Percentiles rank a stretch among this genome's conserved stretches.
phyloP scores from a whole-genome alignment of 2,329 filamentous ascomycete species.

The Helotiales sp. region DNA sequence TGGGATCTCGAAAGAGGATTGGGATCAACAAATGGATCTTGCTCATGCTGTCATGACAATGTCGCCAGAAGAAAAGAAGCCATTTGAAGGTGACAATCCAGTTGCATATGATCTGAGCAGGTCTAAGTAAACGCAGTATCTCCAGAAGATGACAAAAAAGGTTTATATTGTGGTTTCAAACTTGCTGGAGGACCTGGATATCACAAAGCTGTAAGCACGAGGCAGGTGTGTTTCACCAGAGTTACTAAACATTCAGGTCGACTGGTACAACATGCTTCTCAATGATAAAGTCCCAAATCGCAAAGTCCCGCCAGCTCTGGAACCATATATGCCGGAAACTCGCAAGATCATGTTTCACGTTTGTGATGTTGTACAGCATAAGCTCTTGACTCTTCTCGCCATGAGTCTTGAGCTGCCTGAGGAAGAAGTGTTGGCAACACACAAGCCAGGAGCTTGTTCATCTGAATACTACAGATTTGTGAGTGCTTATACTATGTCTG shows the following conservation, averaged over 20 bases:
- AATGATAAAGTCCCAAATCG: background rate
- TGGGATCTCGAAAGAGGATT: background rate
- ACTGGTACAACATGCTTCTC: background rate
- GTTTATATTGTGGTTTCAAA: background rate
- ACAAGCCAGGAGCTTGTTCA: background rate
- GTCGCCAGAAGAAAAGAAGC: background rate
- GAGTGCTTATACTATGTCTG: background rate
- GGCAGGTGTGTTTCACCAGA: background rate
- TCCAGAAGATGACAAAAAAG: background rate
- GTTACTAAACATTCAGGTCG: background rate
- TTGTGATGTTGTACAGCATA: background rate
- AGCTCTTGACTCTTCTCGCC: background rate
- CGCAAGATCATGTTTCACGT: background rate
- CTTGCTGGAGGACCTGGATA: background rate
- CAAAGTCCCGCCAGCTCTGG: background rate
- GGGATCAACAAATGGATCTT: background rate
- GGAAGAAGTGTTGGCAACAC: background rate
- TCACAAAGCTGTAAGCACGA: background rate
- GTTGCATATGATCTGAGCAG: background rate
- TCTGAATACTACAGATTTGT: background rate
- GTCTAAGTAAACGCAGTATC: background rate
- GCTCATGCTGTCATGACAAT: background rate
- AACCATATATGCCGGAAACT: background rate
- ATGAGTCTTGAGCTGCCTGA: background rate
- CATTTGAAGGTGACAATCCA: background rate